Evolutionary conservation across 2,329 filamentous ascomycete genomes (phyloP), one percentile per base, ranked within the genome.

Genomic region (Cladosporium sp.): DNA sequence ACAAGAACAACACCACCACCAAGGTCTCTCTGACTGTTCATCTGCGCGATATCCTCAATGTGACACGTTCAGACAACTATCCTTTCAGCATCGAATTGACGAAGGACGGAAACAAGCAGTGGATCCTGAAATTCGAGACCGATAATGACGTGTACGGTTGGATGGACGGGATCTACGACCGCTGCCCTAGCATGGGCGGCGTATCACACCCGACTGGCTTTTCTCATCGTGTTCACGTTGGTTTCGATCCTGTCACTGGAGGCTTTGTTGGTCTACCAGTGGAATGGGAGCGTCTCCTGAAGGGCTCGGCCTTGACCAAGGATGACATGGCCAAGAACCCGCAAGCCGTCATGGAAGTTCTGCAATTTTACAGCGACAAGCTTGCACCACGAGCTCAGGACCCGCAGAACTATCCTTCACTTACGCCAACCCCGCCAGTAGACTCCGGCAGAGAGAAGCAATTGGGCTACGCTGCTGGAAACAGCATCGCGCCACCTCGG

Each of bases 191-290:
- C 55, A 95, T 97, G 89, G 91, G 93, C 54, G 93, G 93, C 60
- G 93, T 98, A 50, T 96, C 92, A 72, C 96, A 97, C 69, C 93
- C 93, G 5, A 97, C 93, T 57, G 96, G 97, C 74, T 98, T 98
- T 73, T 90, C 87, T 19, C 93, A 98, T 67, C 86, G 91, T 40
- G 91, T 98, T 19, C 93, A 98, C 67, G 93, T 98, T 58, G 93
- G 93, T 53, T 98, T 97, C 65, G 93, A 98, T 67, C 90, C 92
- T 20, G 85, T 90, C 61, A 95, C 89, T 2, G 93, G 93, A 56
- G 90, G 93, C 59, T 98, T 98, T 63, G 89, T 95, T 41, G 93
- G 93, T 33, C 71, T 98, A 59, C 93, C 93, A 1, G 85, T 89
- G 4, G 93, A 98, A 74, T 98, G 93, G 93, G 93, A 95, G 65